Conservation (phyloP, 2,329 filamentous ascomycete species). For the Onygenales sp. region DNA sequence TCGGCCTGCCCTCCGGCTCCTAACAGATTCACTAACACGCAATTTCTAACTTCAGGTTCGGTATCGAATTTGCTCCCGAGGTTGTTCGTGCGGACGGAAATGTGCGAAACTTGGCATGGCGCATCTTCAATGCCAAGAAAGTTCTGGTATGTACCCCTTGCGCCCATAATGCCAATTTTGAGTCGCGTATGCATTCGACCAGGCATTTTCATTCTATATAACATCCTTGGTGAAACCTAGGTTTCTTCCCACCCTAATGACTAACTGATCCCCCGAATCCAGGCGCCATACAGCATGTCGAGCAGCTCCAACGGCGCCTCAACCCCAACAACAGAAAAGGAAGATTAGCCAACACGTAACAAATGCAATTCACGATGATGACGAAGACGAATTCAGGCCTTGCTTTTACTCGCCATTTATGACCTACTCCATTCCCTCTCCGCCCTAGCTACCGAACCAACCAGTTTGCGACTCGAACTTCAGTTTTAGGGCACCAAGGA, state of each 20-base stretch:
- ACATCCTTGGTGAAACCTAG: too few species aligned
- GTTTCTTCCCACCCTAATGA: background rate
- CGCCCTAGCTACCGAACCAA: too few species aligned
- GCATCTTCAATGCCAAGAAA: conserved; percentile 91
- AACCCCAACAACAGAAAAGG: conserved; percentile 41
- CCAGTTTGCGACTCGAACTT: too few species aligned
- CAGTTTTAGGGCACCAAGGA: too few species aligned
- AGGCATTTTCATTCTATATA: too few species aligned
- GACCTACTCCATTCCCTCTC: background rate
- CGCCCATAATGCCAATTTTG: background rate
- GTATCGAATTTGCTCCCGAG: conserved; percentile 85
- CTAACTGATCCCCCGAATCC: background rate
- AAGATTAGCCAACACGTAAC: conserved; percentile 3
- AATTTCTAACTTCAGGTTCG: conserved; percentile 47
- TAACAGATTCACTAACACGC: conserved; percentile 10
- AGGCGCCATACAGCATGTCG: conserved; percentile 67
- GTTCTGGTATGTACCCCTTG: conserved; percentile 59
- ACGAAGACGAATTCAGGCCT: background rate
- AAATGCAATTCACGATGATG: background rate
- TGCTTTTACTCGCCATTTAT: background rate
- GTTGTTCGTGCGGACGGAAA: conserved; percentile 89
- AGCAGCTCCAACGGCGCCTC: conserved; percentile 50
- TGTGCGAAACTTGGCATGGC: conserved; percentile 83
- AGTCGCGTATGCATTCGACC: conserved; percentile 1
- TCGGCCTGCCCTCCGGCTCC: too few species aligned